These are phyloP conservation scores for Primulina tabacum DNA, from an alignment of 257 asterid species.

Conservation along the genomic window DNA sequence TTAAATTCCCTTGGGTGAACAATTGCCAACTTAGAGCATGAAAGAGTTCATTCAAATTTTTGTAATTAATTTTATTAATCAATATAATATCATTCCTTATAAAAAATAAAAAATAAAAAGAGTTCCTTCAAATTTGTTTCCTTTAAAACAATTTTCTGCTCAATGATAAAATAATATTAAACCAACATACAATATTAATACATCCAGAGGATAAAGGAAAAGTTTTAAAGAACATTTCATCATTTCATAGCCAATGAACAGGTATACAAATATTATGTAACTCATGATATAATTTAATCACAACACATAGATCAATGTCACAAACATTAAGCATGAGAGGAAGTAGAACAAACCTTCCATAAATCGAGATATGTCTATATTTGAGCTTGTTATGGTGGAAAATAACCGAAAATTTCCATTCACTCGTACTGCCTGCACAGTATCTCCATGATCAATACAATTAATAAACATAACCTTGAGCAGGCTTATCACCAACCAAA, in stretches of 20 bases:
- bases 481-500: neutral
- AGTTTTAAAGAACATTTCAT: neutral
- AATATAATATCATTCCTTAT: too few relatives aligned
- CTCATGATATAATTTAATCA: neutral
- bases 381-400: constrained; percentile 80
- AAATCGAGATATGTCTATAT: constrained; percentile 49
- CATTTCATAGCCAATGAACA: neutral
- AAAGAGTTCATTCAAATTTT: neutral
- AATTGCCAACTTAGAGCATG: constrained; percentile 3
- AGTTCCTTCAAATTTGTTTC: neutral
- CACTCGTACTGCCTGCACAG: constrained; percentile 77
- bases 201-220: neutral
- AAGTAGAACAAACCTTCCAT: constrained; percentile 53
- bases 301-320: neutral
- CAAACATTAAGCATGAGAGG: constrained; percentile 9
- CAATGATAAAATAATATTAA: neutral
- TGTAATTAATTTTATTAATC: too few relatives aligned
- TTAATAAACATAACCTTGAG: neutral
- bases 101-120: too few relatives aligned
- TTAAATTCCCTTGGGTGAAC: constrained; percentile 1
- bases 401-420: constrained; percentile 69
- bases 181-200: neutral
- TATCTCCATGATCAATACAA: constrained; percentile 2
- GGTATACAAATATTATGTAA: neutral
- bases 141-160: constrained; percentile 9